phyloP scores from a whole-genome alignment of 345 rosid species.

The Eucalyptus microcorys region DNA sequence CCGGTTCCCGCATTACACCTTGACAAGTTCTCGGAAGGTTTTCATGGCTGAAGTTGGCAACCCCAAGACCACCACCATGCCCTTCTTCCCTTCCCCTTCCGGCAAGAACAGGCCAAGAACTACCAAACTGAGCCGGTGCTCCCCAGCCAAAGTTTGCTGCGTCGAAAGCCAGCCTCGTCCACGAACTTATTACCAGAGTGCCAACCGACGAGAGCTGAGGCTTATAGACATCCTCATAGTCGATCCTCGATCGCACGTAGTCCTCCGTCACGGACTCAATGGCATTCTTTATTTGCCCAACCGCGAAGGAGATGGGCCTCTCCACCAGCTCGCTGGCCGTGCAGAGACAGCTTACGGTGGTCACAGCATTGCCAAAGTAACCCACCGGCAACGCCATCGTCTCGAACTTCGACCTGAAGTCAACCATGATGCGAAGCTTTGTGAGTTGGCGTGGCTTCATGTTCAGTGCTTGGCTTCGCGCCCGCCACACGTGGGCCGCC shows the following conservation, averaged over 20 bases:
- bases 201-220: background rate
- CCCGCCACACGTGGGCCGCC: constrained; percentile 1
- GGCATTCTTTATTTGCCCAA: constrained; percentile 1
- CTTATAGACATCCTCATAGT: background rate
- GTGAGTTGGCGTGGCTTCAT: background rate
- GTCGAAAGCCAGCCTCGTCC: background rate
- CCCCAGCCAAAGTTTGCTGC: background rate
- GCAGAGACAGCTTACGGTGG: background rate
- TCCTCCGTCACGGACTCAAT: constrained; percentile 1
- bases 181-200: background rate
- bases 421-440: background rate
- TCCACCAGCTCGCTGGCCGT: background rate
- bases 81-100: background rate
- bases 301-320: background rate
- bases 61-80: background rate
- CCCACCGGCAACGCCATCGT: background rate
- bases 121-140: background rate
- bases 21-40: background rate
- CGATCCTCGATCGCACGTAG: constrained; percentile 1
- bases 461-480: constrained; percentile 1
- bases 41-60: background rate
- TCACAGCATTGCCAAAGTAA: constrained; percentile 4
- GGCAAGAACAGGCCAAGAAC: background rate
- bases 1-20: background rate
- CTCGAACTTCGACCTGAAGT: background rate